Conservation (phyloP, 129 eudicot species). For the Glebionis coronaria region DNA sequence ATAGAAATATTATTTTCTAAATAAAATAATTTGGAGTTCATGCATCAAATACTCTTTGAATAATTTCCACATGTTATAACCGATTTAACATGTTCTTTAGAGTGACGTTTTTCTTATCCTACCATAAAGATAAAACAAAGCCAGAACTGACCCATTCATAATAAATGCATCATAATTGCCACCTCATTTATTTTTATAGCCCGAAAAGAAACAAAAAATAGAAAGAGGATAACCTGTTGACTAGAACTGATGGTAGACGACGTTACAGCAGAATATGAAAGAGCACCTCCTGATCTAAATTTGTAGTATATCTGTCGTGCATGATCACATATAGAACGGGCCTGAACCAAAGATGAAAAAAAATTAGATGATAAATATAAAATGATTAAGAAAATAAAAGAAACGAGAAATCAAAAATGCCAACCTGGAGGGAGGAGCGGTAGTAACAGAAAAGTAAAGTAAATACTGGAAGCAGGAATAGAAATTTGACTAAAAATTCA, state of each 20-base stretch:
- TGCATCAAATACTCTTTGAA: too few relatives aligned
- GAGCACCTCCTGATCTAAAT: constrained; percentile 60
- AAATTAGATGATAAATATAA: constrained; percentile 9
- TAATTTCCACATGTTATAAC: too few relatives aligned
- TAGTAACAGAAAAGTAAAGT: constrained; percentile 60
- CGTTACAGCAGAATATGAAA: constrained; percentile 69
- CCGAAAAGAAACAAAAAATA: background rate
- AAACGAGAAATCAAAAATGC: constrained; percentile 18
- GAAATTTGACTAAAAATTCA: constrained; percentile 51
- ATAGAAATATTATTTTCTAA: background rate
- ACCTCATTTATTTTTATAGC: background rate
- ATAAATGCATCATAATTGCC: background rate
- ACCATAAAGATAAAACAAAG: too few relatives aligned
- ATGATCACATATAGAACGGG: constrained; percentile 67
- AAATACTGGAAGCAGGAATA: constrained; percentile 70
- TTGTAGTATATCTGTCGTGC: constrained; percentile 68
- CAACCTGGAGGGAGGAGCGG: constrained; percentile 81
- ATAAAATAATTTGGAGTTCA: background rate
- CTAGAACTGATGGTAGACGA: constrained; percentile 53
- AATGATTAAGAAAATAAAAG: background rate
- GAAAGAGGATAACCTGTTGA: constrained; percentile 43
- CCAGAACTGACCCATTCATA: background rate
- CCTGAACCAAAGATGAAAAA: constrained; percentile 41
- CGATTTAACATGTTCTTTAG: too few relatives aligned
- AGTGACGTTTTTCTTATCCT: too few relatives aligned